Conservation (phyloP, 1,284 basidiomycete species). For the Trametes pubescens region DNA sequence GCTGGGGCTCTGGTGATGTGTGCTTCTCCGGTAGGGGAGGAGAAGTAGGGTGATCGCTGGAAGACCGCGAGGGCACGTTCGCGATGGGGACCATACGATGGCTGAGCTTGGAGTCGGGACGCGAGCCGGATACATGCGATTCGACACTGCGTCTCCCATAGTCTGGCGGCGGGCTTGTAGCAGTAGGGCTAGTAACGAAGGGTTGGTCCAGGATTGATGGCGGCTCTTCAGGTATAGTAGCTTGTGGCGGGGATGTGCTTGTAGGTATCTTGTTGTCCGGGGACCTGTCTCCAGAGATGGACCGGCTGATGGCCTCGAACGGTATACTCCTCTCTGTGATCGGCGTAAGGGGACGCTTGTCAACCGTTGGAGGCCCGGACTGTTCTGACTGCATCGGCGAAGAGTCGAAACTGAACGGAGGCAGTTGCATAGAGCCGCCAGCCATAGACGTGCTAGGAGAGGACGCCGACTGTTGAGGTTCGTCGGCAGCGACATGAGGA, state of each 20-base stretch:
- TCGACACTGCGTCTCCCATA: slow-evolving; percentile 36
- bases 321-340: slow-evolving; percentile 44
- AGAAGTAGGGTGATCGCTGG: slow-evolving; percentile 28
- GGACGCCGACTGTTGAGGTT: slow-evolving; percentile 5
- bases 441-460: slow-evolving; percentile 11
- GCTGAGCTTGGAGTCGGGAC: slow-evolving; percentile 48
- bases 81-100: slow-evolving; percentile 23
- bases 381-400: slow-evolving; percentile 16
- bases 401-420: slow-evolving; percentile 44
- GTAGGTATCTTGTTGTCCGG: slow-evolving; percentile 9
- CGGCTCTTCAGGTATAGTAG: slow-evolving; percentile 28
- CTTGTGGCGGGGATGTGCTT: slow-evolving; percentile 18
- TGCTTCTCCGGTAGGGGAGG: slow-evolving; percentile 28
- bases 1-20: slow-evolving; percentile 29
- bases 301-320: slow-evolving; percentile 35
- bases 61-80: slow-evolving; percentile 28
- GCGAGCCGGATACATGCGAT: slow-evolving; percentile 31
- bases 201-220: slow-evolving; percentile 26
- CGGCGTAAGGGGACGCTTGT: slow-evolving; percentile 42
- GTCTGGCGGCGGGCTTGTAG: slow-evolving; percentile 27
- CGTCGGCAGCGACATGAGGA: slow-evolving; percentile 28
- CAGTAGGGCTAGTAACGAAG: slow-evolving; percentile 34
- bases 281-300: slow-evolving; percentile 32
- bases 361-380: slow-evolving; percentile 19
- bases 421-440: slow-evolving; percentile 42